These are phyloP conservation scores for Pseudogymnoascus sp. DNA, from an alignment of 2,329 filamentous ascomycete genomes.

Conservation along the genomic window DNA sequence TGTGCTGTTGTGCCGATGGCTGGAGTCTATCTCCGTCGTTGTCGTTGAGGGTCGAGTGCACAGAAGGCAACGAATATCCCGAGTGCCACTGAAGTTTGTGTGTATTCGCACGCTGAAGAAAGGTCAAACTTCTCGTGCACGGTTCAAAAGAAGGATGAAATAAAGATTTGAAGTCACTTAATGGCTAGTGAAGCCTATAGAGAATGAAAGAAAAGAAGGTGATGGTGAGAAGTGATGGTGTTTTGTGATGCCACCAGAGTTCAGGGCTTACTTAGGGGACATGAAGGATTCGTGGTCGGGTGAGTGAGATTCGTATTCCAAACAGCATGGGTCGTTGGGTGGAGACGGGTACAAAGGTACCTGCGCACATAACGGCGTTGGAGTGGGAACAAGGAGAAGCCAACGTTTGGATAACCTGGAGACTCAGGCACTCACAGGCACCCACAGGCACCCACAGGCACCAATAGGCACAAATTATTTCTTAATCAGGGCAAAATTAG, in stretches of 20 bases:
- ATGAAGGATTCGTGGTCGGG: conserved; percentile 2
- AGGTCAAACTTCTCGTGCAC: not conserved
- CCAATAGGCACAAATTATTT: not conserved
- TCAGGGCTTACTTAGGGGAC: not conserved
- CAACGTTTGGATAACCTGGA: not conserved
- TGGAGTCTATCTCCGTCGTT: not conserved
- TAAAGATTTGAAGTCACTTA: not conserved
- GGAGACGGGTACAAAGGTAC: not conserved
- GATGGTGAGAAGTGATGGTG: not conserved
- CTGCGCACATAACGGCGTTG: not conserved
- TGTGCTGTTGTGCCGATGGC: not conserved
- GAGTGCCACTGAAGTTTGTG: not conserved
- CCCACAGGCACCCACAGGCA: not conserved
- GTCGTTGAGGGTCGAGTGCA: not conserved
- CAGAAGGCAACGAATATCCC: not conserved
- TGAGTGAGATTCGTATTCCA: conserved; percentile 6
- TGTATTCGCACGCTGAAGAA: not conserved
- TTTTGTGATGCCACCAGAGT: not conserved
- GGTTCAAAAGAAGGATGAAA: not conserved
- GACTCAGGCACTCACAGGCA: not conserved
- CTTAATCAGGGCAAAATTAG: not conserved
- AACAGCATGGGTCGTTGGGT: not conserved
- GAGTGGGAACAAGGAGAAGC: not conserved
- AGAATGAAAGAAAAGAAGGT: not conserved
- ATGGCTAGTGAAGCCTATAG: not conserved